These are phyloP conservation scores for Elsinoe perseae DNA, from an alignment of 2,329 filamentous ascomycete genomes.

Conservation along the genomic window DNA sequence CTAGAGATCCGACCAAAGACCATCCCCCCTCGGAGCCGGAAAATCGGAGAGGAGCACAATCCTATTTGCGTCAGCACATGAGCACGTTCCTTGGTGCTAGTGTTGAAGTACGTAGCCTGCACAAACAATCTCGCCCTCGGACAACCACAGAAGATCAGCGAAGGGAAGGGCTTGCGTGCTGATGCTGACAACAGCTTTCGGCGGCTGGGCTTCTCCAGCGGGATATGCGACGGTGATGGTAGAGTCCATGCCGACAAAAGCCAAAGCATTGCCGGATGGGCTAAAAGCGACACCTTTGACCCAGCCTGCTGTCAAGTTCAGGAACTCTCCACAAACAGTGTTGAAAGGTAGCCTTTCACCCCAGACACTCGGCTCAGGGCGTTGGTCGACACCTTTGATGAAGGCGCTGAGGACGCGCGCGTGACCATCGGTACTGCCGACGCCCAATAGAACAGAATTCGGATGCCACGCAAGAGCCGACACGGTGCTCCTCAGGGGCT, in stretches of 20 bases:
- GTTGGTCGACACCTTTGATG: conserved; percentile 85
- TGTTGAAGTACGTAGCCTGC: conserved; percentile 65
- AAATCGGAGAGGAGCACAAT: conserved; percentile 83
- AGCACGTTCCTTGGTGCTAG: not conserved
- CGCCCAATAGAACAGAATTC: conserved; percentile 89
- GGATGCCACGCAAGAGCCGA: conserved; percentile 95
- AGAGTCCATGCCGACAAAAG: conserved; percentile 91
- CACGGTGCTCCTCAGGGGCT: conserved; percentile 94
- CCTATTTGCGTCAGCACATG: conserved; percentile 30
- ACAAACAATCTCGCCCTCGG: conserved; percentile 86
- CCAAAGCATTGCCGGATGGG: conserved; percentile 83
- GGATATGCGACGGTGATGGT: conserved; percentile 96
- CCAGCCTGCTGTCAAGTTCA: conserved; percentile 97
- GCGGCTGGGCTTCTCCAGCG: conserved; percentile 79
- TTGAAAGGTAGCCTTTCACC: conserved; percentile 95
- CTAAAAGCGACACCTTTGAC: conserved; percentile 90
- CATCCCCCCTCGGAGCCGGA: conserved; percentile 70
- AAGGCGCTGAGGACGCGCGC: conserved; percentile 91
- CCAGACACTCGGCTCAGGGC: conserved; percentile 83
- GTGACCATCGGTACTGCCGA: conserved; percentile 95
- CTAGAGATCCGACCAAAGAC: conserved; percentile 74
- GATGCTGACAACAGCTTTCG: conserved; percentile 81
- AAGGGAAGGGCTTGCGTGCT: conserved; percentile 87
- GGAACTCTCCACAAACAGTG: conserved; percentile 91
- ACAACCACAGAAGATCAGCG: conserved; percentile 85